Evolutionary conservation across 257 asterid species (phyloP).

Genomic region (Cordia subcordata): DNA sequence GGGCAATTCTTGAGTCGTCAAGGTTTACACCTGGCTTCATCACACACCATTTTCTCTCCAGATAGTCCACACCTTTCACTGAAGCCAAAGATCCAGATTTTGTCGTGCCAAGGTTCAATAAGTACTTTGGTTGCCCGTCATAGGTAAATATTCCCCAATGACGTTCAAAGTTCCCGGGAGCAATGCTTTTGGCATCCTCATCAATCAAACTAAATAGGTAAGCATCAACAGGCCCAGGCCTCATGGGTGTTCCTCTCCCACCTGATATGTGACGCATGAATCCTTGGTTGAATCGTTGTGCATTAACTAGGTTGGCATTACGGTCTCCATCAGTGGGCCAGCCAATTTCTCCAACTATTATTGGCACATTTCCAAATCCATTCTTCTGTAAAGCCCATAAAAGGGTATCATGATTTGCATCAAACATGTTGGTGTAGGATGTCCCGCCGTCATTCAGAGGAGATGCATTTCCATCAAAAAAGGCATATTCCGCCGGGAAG

Average conservation of each 20-base stretch:
- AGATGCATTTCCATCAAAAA: constrained; percentile 58
- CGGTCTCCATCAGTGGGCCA: constrained; percentile 87
- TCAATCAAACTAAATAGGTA: constrained; percentile 73
- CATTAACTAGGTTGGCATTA: constrained; percentile 49
- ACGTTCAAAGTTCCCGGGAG: constrained; percentile 76
- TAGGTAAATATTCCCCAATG: constrained; percentile 69
- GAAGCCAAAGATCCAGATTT: constrained; percentile 34
- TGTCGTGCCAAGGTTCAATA: constrained; percentile 60
- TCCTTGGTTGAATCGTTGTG: constrained; percentile 69
- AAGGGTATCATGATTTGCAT: constrained; percentile 76
- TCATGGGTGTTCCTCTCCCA: constrained; percentile 74
- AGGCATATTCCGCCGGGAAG: constrained; percentile 74
- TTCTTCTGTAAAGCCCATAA: constrained; percentile 71
- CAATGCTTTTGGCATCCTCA: constrained; percentile 76
- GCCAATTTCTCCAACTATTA: constrained; percentile 69
- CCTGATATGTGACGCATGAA: constrained; percentile 57
- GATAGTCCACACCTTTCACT: constrained; percentile 38
- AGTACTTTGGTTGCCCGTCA: constrained; percentile 66
- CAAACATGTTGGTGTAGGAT: constrained; percentile 65
- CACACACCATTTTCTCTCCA: constrained; percentile 65
- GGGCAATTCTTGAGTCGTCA: constrained; percentile 45
- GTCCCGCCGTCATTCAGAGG: constrained; percentile 65
- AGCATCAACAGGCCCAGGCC: constrained; percentile 66
- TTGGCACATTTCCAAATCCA: constrained; percentile 58
- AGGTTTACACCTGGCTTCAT: constrained; percentile 45